Percentiles rank a stretch among this genome's conserved stretches.
These are phyloP conservation scores for Phlebiopsis gigantea DNA, from an alignment of 768 basidiomycete species.

Conservation along the genomic window DNA sequence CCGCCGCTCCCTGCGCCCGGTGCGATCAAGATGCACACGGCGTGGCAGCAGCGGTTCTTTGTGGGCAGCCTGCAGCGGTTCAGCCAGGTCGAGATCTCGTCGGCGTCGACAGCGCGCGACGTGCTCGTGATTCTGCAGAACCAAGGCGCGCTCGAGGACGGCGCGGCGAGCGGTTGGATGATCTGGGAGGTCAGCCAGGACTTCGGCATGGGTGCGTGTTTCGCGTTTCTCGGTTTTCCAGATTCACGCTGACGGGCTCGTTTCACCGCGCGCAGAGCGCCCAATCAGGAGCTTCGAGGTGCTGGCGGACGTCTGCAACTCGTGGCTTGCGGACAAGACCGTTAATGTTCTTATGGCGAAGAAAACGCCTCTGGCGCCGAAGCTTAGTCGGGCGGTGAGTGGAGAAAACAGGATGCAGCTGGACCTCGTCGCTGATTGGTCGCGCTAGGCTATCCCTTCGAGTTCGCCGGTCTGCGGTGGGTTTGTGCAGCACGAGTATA, in stretches of 20 bases:
- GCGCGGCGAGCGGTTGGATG: slow-evolving; percentile 73
- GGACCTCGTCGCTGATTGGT: slow-evolving; percentile 8
- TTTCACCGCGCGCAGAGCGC: slow-evolving; percentile 52
- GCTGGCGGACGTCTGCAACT: slow-evolving; percentile 70
- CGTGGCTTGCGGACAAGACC: slow-evolving; percentile 84
- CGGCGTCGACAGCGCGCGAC: slow-evolving; percentile 66
- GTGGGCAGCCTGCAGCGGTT: slow-evolving; percentile 73
- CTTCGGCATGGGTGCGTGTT: slow-evolving; percentile 79
- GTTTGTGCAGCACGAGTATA: slow-evolving; percentile 85
- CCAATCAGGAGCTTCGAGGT: slow-evolving; percentile 86
- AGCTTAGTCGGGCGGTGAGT: slow-evolving; percentile 58
- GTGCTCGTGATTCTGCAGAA: slow-evolving; percentile 60
- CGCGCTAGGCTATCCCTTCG: slow-evolving; percentile 44
- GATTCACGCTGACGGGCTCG: slow-evolving; percentile 11
- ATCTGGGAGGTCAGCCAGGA: slow-evolving; percentile 87
- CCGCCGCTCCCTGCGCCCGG: slow-evolving; percentile 37
- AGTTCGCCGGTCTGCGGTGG: slow-evolving; percentile 41
- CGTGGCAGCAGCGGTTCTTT: slow-evolving; percentile 67
- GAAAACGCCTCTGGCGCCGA: slow-evolving; percentile 57
- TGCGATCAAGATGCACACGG: slow-evolving; percentile 16
- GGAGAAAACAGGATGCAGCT: too few species aligned
- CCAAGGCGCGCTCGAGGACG: slow-evolving; percentile 62
- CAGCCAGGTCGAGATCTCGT: slow-evolving; percentile 64
- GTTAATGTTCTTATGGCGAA: slow-evolving; percentile 80
- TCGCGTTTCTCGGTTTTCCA: slow-evolving; percentile 7